Evolutionary conservation across 495 filamentous ascomycete species (phyloP).

Genomic region (Penicillium maclennaniae): DNA sequence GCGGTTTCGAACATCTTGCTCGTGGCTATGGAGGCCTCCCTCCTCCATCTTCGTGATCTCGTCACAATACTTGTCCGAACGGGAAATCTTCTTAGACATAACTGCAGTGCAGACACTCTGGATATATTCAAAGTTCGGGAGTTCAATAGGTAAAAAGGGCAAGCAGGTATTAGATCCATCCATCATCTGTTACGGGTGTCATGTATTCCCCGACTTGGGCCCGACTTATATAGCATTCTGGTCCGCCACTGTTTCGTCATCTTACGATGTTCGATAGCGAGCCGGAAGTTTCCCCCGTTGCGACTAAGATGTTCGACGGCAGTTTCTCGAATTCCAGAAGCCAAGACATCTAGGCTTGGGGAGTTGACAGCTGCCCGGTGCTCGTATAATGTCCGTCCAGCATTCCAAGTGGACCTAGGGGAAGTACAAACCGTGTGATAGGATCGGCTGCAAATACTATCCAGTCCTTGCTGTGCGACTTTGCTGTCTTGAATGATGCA

Average conservation of each 20-base stretch:
- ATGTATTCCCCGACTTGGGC: not conserved
- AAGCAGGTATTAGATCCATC: not conserved
- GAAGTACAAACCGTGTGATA: no score
- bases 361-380: not conserved
- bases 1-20: not conserved
- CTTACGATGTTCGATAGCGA: slow-evolving; percentile 3
- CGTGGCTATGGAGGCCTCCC: not conserved
- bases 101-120: not conserved
- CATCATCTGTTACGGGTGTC: not conserved
- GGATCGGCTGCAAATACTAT: not conserved
- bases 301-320: not conserved
- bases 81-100: slow-evolving; percentile 5
- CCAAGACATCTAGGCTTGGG: not conserved
- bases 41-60: slow-evolving; percentile 12
- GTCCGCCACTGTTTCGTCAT: slow-evolving; percentile 20
- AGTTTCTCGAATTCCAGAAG: not conserved
- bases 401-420: not conserved
- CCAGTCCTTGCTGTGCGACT: not conserved
- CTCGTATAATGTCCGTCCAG: not conserved
- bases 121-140: not conserved
- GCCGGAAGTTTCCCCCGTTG: slow-evolving; percentile 2
- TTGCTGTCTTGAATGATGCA: not conserved
- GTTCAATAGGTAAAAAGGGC: not conserved
- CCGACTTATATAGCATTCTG: slow-evolving; percentile 1
- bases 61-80: not conserved